Evolutionary conservation across 75 land plant species (phyloP), one percentile per base, ranked within the genome.

Genomic region (Pseudotsuga menziesii): DNA sequence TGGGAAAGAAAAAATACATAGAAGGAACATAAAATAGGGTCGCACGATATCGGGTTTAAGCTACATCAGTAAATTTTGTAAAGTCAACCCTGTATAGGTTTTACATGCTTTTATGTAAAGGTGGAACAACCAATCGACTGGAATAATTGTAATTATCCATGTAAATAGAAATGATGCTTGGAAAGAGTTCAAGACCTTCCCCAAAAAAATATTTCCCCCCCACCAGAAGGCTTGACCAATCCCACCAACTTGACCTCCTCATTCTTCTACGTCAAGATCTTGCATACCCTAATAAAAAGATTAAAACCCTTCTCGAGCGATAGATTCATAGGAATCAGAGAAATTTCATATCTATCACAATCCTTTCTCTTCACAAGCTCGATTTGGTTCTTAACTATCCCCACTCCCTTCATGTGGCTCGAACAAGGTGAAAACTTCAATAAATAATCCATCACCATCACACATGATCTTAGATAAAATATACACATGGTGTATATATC

Each of bases 141-240:
- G 86, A 74, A 44, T 81, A 83, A 41, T 83, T 83, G 44, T 83
- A 83, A 57, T 81, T 83, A 56, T 83, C 85, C 85, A 83, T 83
- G 7, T 79, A 83, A 59, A 83, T 83, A 32, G 71, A 57, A 2
- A 54, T 44, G 56, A 83, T 83, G 67, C 79, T 75, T 0, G 85
- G 85, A 83, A 76, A 81, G 75, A 83, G 17, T 25, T 83, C 64
- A 55, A 44, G 16, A 83, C 83, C 70, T 81, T 83, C 59, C 81
- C 84, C 17, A 74, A 70, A 59, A 83, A 83, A 16, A 76, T 79
- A 41, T 58, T 83, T 83, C 26, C 85, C n/a, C 85, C 22, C 84
- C 84, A 32, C 85, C 85, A n/a, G 85, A 83, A 5, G 85, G 85
- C 20, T 84, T 84, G 17, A 84, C 85, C 22, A 83, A 36, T 14